These are phyloP conservation scores for Cadophora luteo-olivacea DNA, from an alignment of 2,329 filamentous ascomycete species.

Conservation along the genomic window DNA sequence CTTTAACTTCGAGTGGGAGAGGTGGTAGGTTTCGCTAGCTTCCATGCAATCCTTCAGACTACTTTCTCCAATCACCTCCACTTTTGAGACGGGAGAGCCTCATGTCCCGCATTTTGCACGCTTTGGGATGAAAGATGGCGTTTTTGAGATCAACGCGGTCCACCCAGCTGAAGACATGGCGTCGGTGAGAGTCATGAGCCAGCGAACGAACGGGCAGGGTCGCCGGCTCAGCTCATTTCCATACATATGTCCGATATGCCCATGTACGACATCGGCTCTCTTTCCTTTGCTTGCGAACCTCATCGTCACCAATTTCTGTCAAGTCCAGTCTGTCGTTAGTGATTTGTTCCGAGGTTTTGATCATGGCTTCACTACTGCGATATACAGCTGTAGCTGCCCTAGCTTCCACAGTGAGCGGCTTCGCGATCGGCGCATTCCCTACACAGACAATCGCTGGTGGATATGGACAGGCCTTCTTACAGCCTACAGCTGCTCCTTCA, in stretches of 20 bases:
- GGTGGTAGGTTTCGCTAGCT: not conserved
- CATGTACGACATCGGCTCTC: conserved; percentile 14
- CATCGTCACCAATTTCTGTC: not conserved
- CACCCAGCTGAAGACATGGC: conserved; percentile 19
- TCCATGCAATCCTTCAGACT: not conserved
- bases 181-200: conserved; percentile 9
- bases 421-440: conserved; percentile 27
- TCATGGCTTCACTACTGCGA: conserved; percentile 24
- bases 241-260: conserved; percentile 14
- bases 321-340: not conserved
- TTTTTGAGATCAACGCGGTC: conserved; percentile 8
- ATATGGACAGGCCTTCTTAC: conserved; percentile 23
- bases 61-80: not conserved
- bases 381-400: conserved; percentile 29
- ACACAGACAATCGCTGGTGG: conserved; percentile 31
- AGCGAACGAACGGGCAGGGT: not conserved
- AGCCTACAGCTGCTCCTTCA: conserved; percentile 33
- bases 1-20: not conserved
- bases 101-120: conserved; percentile 19
- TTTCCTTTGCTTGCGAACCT: conserved; percentile 5
- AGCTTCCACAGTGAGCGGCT: conserved; percentile 18
- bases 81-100: conserved; percentile 13
- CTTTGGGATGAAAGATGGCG: conserved; percentile 17
- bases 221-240: conserved; percentile 18
- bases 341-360: not conserved